Percentiles rank a stretch among this genome's conserved stretches.
Evolutionary conservation across 495 filamentous ascomycete species (phyloP).

Genomic region (Clavariopsis aquatica): DNA sequence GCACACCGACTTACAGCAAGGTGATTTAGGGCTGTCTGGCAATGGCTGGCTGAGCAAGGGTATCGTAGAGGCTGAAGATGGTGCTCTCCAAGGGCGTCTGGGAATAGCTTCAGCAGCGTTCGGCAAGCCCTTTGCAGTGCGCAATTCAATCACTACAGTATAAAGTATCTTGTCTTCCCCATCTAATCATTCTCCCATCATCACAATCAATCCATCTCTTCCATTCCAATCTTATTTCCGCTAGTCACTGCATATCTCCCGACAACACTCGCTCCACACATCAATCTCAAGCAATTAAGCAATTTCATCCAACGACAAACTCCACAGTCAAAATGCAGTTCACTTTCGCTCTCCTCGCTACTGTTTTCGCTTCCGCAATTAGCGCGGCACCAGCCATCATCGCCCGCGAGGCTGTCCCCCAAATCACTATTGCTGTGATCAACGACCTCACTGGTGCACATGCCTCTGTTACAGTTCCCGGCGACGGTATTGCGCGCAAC

Average conservation of each 20-base stretch:
- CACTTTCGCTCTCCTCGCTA: conserved; percentile 8
- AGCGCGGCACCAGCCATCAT: conserved; percentile 6
- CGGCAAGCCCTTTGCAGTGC: neutral
- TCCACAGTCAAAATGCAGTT: conserved; percentile 8
- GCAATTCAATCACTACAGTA: neutral
- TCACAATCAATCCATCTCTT: conserved; percentile 9
- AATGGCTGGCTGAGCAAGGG: conserved; percentile 1
- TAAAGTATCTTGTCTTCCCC: conserved; percentile 7
- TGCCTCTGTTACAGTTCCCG: conserved; percentile 1
- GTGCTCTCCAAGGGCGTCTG: neutral
- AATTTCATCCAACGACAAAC: neutral
- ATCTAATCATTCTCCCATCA: neutral
- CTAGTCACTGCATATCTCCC: neutral
- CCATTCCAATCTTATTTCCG: conserved; percentile 1
- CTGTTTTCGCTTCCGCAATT: conserved; percentile 2
- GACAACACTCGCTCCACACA: conserved; percentile 11
- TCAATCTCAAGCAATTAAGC: neutral
- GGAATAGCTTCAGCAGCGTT: neutral
- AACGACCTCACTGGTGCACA: conserved; percentile 9
- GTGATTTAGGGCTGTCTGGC: neutral
- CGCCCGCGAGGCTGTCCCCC: neutral
- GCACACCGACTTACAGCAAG: conserved; percentile 5
- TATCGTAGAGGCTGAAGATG: conserved; percentile 1
- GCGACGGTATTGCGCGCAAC: conserved; percentile 9
- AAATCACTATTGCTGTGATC: neutral